Base-by-base conservation (phyloP, 129 eudicot genomes). In the Scalesia atractyloides region DNA sequence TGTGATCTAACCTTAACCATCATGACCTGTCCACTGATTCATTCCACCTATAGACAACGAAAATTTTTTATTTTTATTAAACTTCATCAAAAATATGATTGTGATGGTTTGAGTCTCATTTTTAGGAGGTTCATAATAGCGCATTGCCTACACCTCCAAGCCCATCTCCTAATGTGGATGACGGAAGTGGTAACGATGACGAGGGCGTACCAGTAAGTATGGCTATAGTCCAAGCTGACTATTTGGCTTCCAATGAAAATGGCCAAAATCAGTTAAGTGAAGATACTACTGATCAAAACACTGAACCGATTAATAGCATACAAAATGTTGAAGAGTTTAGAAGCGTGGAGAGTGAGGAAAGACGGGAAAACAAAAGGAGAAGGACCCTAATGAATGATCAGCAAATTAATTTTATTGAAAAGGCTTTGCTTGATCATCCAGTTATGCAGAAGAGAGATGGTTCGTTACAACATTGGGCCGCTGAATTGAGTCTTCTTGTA, bases 351-450 rank as follows among this genome's bases (percentile, higher is more conserved):
- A 41, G 46, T 41, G 89, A 88, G 24, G 88, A 82, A 58, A 80
- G 76, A 78, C 92, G 78, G 73, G 77, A 7, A 64, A 82, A 86
- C 51, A 92, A 86, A 75, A 84, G 96, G 62, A 92, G 86, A 64
- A 66, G 94, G 17, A 80, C 82, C 68, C 48, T 84, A 61, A 86
- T 92, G 96, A 89, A 85, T 64, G 94, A 92, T 36, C 66, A 30
- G 9, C 97, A 92, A 74, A 71, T 82, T 0, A 16, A 43, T 3
- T 52, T 88, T 7, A 72, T 89, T 67, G 91, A 88, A 81, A 81
- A 57, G 70, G 97, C 97, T 54, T 83, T 92, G 41, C 33, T 49
- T 41, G 86, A 69, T 26, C 90, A 77, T 22, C 96, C 96, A 60
- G 81, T 80, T 34, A 64, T 92, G 93, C 91, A 81, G 58, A 82